These are phyloP conservation scores for Trichophyton mentagrophytes DNA, from an alignment of 2,329 filamentous ascomycete species.

Conservation along the genomic window DNA sequence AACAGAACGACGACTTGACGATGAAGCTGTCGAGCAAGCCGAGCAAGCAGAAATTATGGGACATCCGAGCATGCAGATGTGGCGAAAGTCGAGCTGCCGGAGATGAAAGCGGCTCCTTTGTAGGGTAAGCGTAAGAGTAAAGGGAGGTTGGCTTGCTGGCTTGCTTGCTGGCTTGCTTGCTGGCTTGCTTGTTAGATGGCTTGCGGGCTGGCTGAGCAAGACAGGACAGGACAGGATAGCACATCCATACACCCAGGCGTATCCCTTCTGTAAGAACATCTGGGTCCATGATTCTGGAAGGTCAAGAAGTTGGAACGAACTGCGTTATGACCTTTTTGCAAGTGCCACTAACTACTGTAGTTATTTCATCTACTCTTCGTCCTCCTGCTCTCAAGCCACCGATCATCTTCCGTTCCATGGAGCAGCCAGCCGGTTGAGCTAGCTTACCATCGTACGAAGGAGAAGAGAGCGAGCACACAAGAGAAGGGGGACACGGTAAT, in stretches of 20 bases:
- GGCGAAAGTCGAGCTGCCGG: background rate
- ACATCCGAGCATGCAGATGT: background rate
- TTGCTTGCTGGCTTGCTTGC: no score
- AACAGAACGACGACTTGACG: background rate
- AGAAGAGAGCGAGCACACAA: background rate
- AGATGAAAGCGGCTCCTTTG: constrained; percentile 1
- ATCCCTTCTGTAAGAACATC: background rate
- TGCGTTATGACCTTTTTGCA: background rate
- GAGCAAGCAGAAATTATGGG: no score
- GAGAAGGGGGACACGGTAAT: background rate
- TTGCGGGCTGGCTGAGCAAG: background rate
- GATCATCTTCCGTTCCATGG: background rate
- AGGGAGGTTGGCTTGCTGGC: background rate
- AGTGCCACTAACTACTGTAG: no score
- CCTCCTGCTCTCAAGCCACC: background rate
- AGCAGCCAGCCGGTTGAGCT: background rate
- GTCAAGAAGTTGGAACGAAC: background rate
- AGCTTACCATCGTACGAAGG: background rate
- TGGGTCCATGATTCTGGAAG: background rate
- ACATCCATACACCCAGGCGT: no score
- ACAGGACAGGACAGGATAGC: background rate
- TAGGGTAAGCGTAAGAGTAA: no score
- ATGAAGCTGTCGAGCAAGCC: no score
- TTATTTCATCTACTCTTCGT: background rate
- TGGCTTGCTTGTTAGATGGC: no score